A percentile compares a stretch with the other conserved stretches of the same genome.
Conservation (phyloP, 2,329 filamentous ascomycete species). For the Penicillium brevicompactum region DNA sequence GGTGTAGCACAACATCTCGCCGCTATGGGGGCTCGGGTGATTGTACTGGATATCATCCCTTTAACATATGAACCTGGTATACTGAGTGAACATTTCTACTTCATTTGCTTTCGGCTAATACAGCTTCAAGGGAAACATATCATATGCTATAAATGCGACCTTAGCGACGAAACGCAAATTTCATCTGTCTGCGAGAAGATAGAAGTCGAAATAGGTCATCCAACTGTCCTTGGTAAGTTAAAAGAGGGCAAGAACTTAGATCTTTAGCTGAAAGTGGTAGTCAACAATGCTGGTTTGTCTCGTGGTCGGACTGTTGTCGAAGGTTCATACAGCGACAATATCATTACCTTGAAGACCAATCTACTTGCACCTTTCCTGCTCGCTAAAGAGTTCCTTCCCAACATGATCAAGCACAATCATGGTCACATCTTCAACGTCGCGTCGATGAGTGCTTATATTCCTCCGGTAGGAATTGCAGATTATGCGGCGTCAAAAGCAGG, state of each 20-base stretch:
- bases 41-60: constrained; percentile 40
- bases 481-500: constrained; percentile 28
- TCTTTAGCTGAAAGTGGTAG: constrained; percentile 9
- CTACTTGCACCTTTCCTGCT: constrained; percentile 24
- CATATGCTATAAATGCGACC: constrained; percentile 40
- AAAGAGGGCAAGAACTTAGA: background rate
- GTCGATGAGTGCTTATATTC: constrained; percentile 28
- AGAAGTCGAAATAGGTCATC: constrained; percentile 38
- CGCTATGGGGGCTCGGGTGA: constrained; percentile 34
- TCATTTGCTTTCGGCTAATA: background rate
- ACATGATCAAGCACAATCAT: constrained; percentile 25
- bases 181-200: constrained; percentile 31
- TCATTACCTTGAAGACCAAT: constrained; percentile 8
- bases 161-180: constrained; percentile 39
- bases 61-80: constrained; percentile 18
- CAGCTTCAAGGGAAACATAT: constrained; percentile 6
- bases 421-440: constrained; percentile 28
- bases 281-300: constrained; percentile 24
- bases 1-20: constrained; percentile 35
- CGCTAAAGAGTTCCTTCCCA: constrained; percentile 23
- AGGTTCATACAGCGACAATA: background rate
- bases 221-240: constrained; percentile 21
- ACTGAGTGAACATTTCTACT: background rate
- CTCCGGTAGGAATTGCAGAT: constrained; percentile 25
- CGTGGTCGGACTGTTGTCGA: constrained; percentile 15